A percentile compares a stretch with the other conserved stretches of the same genome.
These are phyloP conservation scores for Ceratobasidium sp. DNA, from an alignment of 1,284 basidiomycete genomes.

Conservation along the genomic window DNA sequence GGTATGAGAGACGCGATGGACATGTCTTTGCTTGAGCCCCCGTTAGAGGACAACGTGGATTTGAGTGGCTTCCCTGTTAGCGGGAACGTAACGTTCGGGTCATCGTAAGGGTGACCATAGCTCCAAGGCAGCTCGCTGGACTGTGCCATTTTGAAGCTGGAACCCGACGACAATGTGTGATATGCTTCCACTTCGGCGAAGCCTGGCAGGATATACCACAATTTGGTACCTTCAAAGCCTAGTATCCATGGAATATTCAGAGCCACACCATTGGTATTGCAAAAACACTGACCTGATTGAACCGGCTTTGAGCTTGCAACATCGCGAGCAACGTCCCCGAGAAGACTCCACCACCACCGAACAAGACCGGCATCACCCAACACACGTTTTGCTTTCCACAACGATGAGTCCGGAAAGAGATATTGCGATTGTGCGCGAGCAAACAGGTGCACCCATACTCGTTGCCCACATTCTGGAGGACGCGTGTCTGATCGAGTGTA, in stretches of 20 bases:
- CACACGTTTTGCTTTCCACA: slow-evolving; percentile 75
- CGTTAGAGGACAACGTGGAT: slow-evolving; percentile 21
- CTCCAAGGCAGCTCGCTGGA: slow-evolving; percentile 56
- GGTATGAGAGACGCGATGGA: slow-evolving; percentile 80
- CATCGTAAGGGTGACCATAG: slow-evolving; percentile 80
- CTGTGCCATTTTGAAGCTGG: slow-evolving; percentile 27
- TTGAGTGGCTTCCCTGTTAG: slow-evolving; percentile 48
- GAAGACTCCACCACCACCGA: slow-evolving; percentile 88
- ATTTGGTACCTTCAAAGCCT: slow-evolving; percentile 44
- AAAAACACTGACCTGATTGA: slow-evolving; percentile 27
- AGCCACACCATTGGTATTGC: slow-evolving; percentile 41
- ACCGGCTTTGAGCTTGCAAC: slow-evolving; percentile 7
- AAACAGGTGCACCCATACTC: slow-evolving; percentile 85
- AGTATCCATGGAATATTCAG: too few species aligned
- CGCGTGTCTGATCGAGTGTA: slow-evolving; percentile 73
- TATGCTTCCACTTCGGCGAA: slow-evolving; percentile 73
- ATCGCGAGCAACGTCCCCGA: slow-evolving; percentile 63
- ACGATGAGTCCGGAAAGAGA: slow-evolving; percentile 89
- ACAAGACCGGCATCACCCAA: slow-evolving; percentile 83
- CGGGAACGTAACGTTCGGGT: slow-evolving; percentile 58
- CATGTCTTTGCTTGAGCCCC: slow-evolving; percentile 47
- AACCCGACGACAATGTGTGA: slow-evolving; percentile 57
- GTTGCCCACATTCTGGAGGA: slow-evolving; percentile 50
- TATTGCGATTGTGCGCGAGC: slow-evolving; percentile 92
- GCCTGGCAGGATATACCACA: slow-evolving; percentile 78